Evolutionary conservation across 1,139 yeast genomes (phyloP).

Genomic region (Saccharomyces uvarum): DNA sequence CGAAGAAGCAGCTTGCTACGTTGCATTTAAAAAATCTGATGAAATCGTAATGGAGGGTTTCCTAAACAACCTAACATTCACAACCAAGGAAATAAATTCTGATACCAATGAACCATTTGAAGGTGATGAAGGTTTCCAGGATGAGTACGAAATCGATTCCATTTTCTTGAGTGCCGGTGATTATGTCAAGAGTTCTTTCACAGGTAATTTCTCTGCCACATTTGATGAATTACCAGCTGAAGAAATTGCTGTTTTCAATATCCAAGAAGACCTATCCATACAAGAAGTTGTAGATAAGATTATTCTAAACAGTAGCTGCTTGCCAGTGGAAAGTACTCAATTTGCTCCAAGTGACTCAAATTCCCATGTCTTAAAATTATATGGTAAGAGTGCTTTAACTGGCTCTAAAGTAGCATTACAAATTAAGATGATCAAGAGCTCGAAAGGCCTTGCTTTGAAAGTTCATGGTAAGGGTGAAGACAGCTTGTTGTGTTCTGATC

Average conservation of each 20-base stretch:
- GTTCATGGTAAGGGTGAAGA: conserved; percentile 63
- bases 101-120: conserved; percentile 60
- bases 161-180: conserved; percentile 74
- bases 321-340: conserved; percentile 77
- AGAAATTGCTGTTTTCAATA: conserved; percentile 52
- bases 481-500: conserved; percentile 40
- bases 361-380: conserved; percentile 66
- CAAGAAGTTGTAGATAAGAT: conserved; percentile 46
- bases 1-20: conserved; percentile 67
- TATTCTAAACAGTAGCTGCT: conserved; percentile 43
- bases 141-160: conserved; percentile 86
- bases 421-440: conserved; percentile 64
- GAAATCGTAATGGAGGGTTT: conserved; percentile 45
- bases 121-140: conserved; percentile 82
- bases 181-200: conserved; percentile 68
- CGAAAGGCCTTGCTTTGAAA: conserved; percentile 74
- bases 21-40: conserved; percentile 58
- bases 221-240: conserved; percentile 70
- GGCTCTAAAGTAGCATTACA: conserved; percentile 64
- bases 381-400: conserved; percentile 64
- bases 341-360: conserved; percentile 53
- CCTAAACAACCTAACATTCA: conserved; percentile 64
- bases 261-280: conserved; percentile 38
- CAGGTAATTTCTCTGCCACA: conserved; percentile 64
- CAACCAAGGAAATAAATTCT: conserved; percentile 74